Evolutionary conservation across 2,329 filamentous ascomycete genomes (phyloP).

Genomic region (Onygenales sp.): DNA sequence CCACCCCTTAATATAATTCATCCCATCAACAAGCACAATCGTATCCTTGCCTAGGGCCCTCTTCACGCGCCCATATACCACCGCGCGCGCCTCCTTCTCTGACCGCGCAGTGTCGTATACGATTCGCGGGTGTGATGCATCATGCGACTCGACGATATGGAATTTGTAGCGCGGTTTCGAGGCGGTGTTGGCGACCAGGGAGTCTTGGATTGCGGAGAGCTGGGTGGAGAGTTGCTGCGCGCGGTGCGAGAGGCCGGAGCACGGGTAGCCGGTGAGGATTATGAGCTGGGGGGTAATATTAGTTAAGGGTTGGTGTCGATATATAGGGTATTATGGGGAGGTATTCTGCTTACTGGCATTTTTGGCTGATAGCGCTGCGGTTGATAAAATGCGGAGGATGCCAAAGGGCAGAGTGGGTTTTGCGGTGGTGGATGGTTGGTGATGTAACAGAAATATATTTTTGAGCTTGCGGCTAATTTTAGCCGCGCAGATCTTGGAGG

Average conservation of each 20-base stretch:
- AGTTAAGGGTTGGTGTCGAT: conserved; percentile 3
- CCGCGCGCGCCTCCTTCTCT: conserved; percentile 56
- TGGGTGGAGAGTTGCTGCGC: conserved; percentile 46
- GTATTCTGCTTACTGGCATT: conserved; percentile 6
- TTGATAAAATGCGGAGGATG: neutral
- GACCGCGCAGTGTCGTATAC: conserved; percentile 49
- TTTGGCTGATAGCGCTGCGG: neutral
- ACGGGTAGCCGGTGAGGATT: conserved; percentile 54
- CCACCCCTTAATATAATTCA: conserved; percentile 62
- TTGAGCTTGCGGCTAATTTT: conserved; percentile 1
- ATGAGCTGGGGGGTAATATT: conserved; percentile 39
- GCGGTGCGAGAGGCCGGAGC: conserved; percentile 54
- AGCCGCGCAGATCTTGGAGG: neutral
- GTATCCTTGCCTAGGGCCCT: conserved; percentile 47
- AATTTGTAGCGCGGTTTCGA: conserved; percentile 37
- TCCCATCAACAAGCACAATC: conserved; percentile 54
- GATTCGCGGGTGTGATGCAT: conserved; percentile 34
- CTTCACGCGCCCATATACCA: conserved; percentile 53
- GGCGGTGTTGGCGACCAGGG: conserved; percentile 22
- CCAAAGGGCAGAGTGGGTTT: neutral
- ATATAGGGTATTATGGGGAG: neutral
- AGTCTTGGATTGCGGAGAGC: conserved; percentile 39
- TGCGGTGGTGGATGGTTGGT: neutral
- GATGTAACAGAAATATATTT: neutral
- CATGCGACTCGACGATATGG: conserved; percentile 30